phyloP scores from a whole-genome alignment of 805 yeast species.

The Myxozyma mucilagina region DNA sequence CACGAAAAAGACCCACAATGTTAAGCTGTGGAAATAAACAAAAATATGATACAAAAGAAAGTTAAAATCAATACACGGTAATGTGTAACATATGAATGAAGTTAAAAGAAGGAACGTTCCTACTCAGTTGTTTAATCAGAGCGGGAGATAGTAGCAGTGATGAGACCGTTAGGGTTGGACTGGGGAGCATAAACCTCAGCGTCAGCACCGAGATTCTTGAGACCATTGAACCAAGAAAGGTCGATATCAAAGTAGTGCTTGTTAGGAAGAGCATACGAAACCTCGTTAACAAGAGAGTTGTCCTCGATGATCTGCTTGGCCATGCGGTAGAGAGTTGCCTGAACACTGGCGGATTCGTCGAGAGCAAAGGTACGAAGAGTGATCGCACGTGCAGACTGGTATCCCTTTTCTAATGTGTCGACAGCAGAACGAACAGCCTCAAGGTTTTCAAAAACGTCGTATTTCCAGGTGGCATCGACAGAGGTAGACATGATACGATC shows the following conservation, averaged over 20 bases:
- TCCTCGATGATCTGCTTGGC: constrained; percentile 63
- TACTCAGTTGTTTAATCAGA: constrained; percentile 38
- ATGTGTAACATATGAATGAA: not conserved
- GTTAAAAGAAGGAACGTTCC: not conserved
- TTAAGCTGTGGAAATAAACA: not conserved
- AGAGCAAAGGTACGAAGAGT: constrained; percentile 78
- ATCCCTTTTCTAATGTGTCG: constrained; percentile 68
- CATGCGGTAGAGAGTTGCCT: constrained; percentile 97
- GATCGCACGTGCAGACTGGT: constrained; percentile 59
- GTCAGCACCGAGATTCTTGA: constrained; percentile 58
- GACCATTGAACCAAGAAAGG: constrained; percentile 77
- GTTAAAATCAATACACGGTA: no score
- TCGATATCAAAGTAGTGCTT: constrained; percentile 86
- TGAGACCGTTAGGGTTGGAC: constrained; percentile 90
- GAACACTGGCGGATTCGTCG: constrained; percentile 91
- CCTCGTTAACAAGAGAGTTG: constrained; percentile 60
- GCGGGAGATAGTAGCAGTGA: constrained; percentile 82
- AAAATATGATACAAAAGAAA: not conserved
- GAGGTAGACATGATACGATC: constrained; percentile 88
- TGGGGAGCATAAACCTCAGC: constrained; percentile 82
- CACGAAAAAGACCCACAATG: not conserved
- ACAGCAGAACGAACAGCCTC: constrained; percentile 52
- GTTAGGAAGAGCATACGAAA: constrained; percentile 80
- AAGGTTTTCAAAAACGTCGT: constrained; percentile 37
- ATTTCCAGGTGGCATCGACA: constrained; percentile 49